Base-by-base conservation (phyloP, 2,329 filamentous ascomycete genomes). In the Dactylonectria macrodidyma region DNA sequence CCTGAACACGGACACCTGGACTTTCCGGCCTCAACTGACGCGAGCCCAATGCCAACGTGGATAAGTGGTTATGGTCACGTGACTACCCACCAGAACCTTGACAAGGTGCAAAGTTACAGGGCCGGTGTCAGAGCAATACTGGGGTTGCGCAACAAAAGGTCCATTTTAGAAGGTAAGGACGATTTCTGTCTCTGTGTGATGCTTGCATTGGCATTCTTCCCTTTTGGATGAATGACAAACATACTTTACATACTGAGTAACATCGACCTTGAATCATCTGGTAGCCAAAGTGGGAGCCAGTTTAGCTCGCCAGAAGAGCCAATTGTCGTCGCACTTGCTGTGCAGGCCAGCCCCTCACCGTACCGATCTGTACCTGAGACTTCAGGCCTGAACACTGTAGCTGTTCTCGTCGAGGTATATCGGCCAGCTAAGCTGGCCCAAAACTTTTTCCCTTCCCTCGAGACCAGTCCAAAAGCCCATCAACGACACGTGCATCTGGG, bases 1-100 rank as follows among this genome's bases (percentile, higher is more conserved):
- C 71, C 71, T 70, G 72, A 75, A 76, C 75, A 77, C 73, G 73
- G 75, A 76, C 75, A 77, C 73, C 70, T 77, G 75, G 74, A 76
- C 72, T 66, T 71, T 71, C 64, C 62, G 61, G 66, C 57, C 34
- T 48, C 59, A 52, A 59, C 63, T 48, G 64, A 36, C 51, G 61
- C 51, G 56, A 61, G 71, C 72, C 70, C 51, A 71, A 74, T 52
- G 67, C 68, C 73, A 75, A 59, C 73, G 67, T 68, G 68, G 66
- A 69, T 56, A 38, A 38, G 46, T 34, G 54, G 24, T 5, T 0
- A 14, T 8, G 3, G 33, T 69, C 68, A 70, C 66, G 66, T 70
- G 67, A 71, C n/a, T n/a, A 5, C 26, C 59, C 61, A 60, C 61
- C 62, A 47, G 47, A 6, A 55, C 47, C 46, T 41, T 34, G 48